Percentiles rank a stretch among this genome's conserved stretches.
phyloP scores from a whole-genome alignment of 2,329 filamentous ascomycete species.

The Fusarium tuaranense region DNA sequence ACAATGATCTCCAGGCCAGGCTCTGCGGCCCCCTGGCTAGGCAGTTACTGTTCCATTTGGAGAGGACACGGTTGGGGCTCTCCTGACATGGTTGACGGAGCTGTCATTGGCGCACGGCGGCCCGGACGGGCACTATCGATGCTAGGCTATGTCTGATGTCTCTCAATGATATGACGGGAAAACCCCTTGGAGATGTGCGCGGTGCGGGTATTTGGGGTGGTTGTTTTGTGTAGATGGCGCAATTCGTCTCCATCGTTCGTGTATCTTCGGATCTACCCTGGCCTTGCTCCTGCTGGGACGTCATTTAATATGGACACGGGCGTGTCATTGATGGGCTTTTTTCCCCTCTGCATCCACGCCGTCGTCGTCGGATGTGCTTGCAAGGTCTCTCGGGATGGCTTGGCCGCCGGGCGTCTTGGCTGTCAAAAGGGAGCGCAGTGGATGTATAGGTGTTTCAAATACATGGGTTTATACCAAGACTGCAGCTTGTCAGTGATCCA shows the following conservation, averaged over 20 bases:
- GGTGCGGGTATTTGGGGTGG: background rate
- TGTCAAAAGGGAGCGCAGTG: background rate
- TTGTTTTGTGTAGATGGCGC: slow-evolving; percentile 31
- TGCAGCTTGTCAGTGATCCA: background rate
- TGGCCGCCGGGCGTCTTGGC: background rate
- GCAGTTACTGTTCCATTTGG: slow-evolving; percentile 7
- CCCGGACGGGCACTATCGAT: slow-evolving; percentile 32
- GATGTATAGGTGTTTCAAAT: slow-evolving; percentile 14
- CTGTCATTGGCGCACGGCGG: slow-evolving; percentile 34
- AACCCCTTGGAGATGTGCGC: background rate
- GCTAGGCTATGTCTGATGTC: slow-evolving; percentile 29
- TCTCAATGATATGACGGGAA: slow-evolving; percentile 36
- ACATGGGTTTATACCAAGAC: background rate
- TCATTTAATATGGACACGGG: slow-evolving; percentile 17
- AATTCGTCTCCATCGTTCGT: slow-evolving; percentile 24
- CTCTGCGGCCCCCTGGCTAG: slow-evolving; percentile 1
- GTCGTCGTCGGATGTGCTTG: slow-evolving; percentile 4
- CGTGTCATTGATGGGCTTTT: slow-evolving; percentile 7
- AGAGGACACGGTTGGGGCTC: slow-evolving; percentile 16
- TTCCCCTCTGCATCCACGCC: slow-evolving; percentile 8
- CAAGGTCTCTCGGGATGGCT: background rate
- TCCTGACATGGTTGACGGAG: slow-evolving; percentile 36
- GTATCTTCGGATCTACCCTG: slow-evolving; percentile 25
- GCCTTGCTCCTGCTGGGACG: slow-evolving; percentile 5
- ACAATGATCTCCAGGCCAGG: slow-evolving; percentile 22